Evolutionary conservation across 768 basidiomycete species (phyloP).

Genomic region (Lentinula boryana): DNA sequence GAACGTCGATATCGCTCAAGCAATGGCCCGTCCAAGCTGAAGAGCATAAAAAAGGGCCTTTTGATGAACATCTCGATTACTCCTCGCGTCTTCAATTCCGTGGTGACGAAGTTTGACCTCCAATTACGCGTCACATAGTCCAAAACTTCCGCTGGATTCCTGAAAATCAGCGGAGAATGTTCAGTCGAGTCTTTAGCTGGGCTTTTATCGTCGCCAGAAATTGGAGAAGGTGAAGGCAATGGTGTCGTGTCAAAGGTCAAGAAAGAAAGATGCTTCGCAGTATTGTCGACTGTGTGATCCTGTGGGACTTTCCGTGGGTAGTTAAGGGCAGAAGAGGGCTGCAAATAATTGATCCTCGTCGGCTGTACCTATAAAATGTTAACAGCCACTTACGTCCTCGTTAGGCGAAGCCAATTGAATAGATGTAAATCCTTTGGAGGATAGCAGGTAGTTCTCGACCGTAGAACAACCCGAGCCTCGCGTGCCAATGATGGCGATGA

Average conservation of each 20-base stretch:
- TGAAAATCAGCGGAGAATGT: slow-evolving; percentile 29
- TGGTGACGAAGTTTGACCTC: slow-evolving; percentile 75
- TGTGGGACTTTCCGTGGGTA: background rate
- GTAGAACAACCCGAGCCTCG: slow-evolving; percentile 55
- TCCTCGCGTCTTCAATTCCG: slow-evolving; percentile 51
- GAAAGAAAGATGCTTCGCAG: slow-evolving; percentile 31
- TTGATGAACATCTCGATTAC: slow-evolving; percentile 68
- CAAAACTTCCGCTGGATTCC: slow-evolving; percentile 49
- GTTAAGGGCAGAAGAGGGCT: background rate
- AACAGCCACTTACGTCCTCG: background rate
- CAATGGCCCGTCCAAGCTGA: slow-evolving; percentile 80
- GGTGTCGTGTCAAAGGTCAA: slow-evolving; percentile 30
- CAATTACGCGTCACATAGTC: slow-evolving; percentile 77
- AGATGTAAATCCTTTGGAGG: slow-evolving; percentile 49
- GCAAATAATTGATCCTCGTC: background rate
- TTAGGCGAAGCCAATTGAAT: slow-evolving; percentile 30
- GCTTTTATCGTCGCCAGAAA: slow-evolving; percentile 11
- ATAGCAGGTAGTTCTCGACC: slow-evolving; percentile 54
- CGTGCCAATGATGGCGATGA: slow-evolving; percentile 64
- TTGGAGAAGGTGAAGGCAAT: slow-evolving; percentile 10
- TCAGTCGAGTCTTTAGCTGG: slow-evolving; percentile 7
- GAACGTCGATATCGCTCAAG: slow-evolving; percentile 60
- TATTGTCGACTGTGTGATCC: background rate
- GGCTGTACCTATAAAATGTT: too few species aligned
- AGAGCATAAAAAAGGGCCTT: slow-evolving; percentile 86